Base-by-base conservation (phyloP, 1,139 yeast genomes). In the Candida buenavistaensis region DNA sequence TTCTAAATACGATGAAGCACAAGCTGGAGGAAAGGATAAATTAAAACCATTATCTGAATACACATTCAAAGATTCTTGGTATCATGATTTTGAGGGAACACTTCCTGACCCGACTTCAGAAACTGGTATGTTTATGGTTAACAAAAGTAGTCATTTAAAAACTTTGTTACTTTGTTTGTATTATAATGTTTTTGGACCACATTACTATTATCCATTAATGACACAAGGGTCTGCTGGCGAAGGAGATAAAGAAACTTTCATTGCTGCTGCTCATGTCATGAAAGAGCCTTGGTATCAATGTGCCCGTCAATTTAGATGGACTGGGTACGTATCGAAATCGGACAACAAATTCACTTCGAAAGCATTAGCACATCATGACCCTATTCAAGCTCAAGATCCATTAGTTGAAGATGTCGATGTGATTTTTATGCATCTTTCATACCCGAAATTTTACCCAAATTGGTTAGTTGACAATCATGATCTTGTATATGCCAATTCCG, bases 171-270 rank as follows among this genome's bases (percentile, higher is more conserved):
- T 80, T 21, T 64, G 80, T 3, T 55, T 80, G 21, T 80, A 79
- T 54, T 78, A 80, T 48, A 80, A 80, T 51, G 62, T 78, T 3
- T 75, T 64, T 55, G 87, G 87, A 0, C 30, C 30, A 11, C 52
- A 72, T 25, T 66, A 62, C 45, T 80, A 78, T 51, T 80, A 80
- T 48, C 80, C 84, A 3, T 53, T 80, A 37, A 57, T 80, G 45
- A 72, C 84, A 0, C 86, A 79, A 54, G 85, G 86, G 5, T 69
- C 81, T 10, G 84, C 85, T 1, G 87, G 86, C 16, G 84, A 80
- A 56, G 87, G 87, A 31, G 87, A 80, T 47, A 80, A 80, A 53
- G 87, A 80, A 46, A 78, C 86, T 0, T 80, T 78, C 44, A 71
- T 80, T 17, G 81, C 82, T 2, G 83, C 86, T 1, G 83, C 85